A percentile compares a stretch with the other conserved stretches of the same genome.
phyloP scores from a whole-genome alignment of 2,329 filamentous ascomycete species.

The Elsinoe perseae region DNA sequence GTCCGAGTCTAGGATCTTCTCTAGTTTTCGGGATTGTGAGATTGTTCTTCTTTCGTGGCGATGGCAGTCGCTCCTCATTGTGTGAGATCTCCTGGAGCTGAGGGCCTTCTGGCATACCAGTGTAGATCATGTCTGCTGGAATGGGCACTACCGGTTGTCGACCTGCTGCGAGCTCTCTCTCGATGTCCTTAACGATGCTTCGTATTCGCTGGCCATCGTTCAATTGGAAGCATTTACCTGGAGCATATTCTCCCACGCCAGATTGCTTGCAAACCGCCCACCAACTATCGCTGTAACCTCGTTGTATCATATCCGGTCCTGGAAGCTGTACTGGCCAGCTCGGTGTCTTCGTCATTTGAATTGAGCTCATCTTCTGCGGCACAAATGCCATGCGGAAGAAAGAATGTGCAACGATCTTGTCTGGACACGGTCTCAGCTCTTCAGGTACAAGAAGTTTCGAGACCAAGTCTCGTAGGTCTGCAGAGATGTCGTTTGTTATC shows the following conservation, averaged over 20 bases:
- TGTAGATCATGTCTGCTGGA: conserved; percentile 41
- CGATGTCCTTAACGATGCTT: conserved; percentile 44
- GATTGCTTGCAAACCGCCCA: conserved; percentile 43
- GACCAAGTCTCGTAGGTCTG: conserved; percentile 70
- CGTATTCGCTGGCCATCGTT: conserved; percentile 41
- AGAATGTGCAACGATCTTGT: conserved; percentile 68
- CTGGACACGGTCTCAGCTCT: conserved; percentile 65
- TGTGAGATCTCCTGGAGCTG: conserved; percentile 39
- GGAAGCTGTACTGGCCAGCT: conserved; percentile 40
- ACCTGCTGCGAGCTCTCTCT: conserved; percentile 41
- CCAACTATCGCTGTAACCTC: conserved; percentile 46
- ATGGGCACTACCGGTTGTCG: conserved; percentile 44
- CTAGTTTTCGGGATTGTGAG: conserved; percentile 14
- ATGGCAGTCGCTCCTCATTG: conserved; percentile 34
- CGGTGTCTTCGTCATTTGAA: conserved; percentile 39
- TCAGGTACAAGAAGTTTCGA: conserved; percentile 68
- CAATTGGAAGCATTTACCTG: conserved; percentile 40
- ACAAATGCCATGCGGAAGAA: conserved; percentile 75
- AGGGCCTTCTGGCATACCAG: conserved; percentile 37
- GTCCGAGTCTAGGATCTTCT: not conserved
- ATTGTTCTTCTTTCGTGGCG: conserved; percentile 17
- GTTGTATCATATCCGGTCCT: conserved; percentile 35
- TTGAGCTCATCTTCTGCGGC: conserved; percentile 46
- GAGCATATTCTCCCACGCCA: conserved; percentile 42
- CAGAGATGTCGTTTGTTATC: conserved; percentile 61